Evolutionary conservation across 2,329 filamentous ascomycete genomes (phyloP), one percentile per base, ranked within the genome.

Genomic region (Trichophyton schoenleinii): DNA sequence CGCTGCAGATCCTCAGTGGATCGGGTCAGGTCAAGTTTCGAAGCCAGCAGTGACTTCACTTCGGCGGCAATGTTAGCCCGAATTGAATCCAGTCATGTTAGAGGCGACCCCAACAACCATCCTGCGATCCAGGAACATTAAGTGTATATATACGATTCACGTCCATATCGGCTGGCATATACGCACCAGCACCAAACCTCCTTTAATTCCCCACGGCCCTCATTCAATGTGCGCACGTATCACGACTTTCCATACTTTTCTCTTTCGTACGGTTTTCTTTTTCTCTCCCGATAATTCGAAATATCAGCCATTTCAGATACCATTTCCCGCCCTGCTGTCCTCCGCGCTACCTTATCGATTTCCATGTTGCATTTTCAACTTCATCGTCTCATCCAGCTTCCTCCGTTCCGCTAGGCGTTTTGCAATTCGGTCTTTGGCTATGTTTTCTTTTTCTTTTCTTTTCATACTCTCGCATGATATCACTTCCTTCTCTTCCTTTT

Each of bases 1-100:
- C 84, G 91, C 61, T 84, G 95, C 68, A 82, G 91, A 58, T 84
- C 85, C 64, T 95, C 90, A 0, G 92, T 95, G 83, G 94, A 97
- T 70, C 85, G 87, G 28, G 83, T 89, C 18, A 82, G 91, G 67
- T 82, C 87, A 9, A 92, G 88, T 72, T 96, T 90, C 71, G 92
- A 96, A 74, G 85, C 84, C 42, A 94, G 87, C 72, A 88, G 85
- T 68, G 94, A 97, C 69, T 96, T 96, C 70, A 96, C 92, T 0
- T 91, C 88, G 31, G 91, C 91, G 13, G 90, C 90, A 42, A 85
- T 92, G 71, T 77, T 99, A 66, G 87, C 86, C 57, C 83, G 91
- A 64, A 63, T 66, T 59, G 64, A 66, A 59, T 65, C 94, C 96
- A 77, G 91, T 88, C 25, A 83, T 44, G 60, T 57, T 52, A 34